phyloP scores from a whole-genome alignment of 129 eudicot genomes.

The Lactuca saligna region DNA sequence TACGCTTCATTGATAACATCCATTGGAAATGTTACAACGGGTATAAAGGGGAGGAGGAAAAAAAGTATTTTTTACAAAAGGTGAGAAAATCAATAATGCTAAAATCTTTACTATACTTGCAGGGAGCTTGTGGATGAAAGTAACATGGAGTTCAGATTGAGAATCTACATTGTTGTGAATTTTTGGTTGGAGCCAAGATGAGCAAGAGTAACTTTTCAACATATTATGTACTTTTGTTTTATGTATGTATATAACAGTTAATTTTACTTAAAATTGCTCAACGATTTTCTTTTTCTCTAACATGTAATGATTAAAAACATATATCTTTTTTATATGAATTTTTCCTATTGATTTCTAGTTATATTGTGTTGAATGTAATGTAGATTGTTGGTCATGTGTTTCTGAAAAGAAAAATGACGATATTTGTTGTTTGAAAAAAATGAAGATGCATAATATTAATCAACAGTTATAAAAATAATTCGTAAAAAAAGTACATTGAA shows the following conservation, averaged over 20 bases:
- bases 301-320: slow-evolving; percentile 65
- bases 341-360: no score
- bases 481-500: no score
- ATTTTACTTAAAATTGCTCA: slow-evolving; percentile 10
- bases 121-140: slow-evolving; percentile 85
- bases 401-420: no score
- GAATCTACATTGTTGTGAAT: slow-evolving; percentile 82
- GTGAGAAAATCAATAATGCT: slow-evolving; percentile 49
- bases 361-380: no score
- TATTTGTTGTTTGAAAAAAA: no score
- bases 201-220: slow-evolving; percentile 3
- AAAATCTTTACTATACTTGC: slow-evolving; percentile 73
- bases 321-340: no score
- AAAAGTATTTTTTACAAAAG: slow-evolving; percentile 30
- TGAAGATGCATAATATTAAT: no score
- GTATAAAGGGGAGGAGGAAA: slow-evolving; percentile 25
- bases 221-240: neutral
- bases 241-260: neutral
- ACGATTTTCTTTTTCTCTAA: slow-evolving; percentile 2
- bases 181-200: slow-evolving; percentile 90
- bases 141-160: slow-evolving; percentile 72
- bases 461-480: no score
- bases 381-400: no score
- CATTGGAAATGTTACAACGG: slow-evolving; percentile 26
- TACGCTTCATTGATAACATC: slow-evolving; percentile 66